Evolutionary conservation across 2,329 filamentous ascomycete genomes (phyloP).

Genomic region (Aspergillus oerlinghausenensis): DNA sequence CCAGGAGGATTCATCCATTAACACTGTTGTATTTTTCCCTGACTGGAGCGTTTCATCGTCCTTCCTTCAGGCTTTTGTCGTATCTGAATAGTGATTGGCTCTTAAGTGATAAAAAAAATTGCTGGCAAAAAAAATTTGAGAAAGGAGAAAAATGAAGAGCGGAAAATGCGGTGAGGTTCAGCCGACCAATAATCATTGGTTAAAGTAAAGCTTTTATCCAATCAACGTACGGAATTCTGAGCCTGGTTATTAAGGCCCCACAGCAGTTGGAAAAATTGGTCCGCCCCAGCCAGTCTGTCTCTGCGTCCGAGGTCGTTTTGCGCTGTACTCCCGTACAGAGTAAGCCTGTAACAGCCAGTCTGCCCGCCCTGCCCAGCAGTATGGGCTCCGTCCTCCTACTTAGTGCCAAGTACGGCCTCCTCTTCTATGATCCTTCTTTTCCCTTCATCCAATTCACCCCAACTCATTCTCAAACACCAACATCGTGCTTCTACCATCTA

Average conservation of each 20-base stretch:
- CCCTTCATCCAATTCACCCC: conserved; percentile 3
- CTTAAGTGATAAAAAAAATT: background rate
- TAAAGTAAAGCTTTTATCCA: conserved; percentile 16
- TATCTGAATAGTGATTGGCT: conserved; percentile 8
- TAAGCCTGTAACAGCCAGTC: conserved; percentile 1
- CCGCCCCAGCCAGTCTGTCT: conserved; percentile 13
- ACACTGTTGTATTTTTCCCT: background rate
- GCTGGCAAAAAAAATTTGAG: conserved; percentile 9
- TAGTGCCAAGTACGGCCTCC: conserved; percentile 1
- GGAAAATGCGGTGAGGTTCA: conserved; percentile 32
- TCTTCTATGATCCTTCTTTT: conserved; percentile 16
- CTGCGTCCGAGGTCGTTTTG: conserved; percentile 10
- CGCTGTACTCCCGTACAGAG: no score
- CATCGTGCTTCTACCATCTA: background rate
- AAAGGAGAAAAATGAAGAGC: conserved; percentile 8
- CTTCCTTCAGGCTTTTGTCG: background rate
- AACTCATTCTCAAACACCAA: background rate
- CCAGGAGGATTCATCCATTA: background rate
- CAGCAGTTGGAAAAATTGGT: conserved; percentile 24
- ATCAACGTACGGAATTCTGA: conserved; percentile 12
- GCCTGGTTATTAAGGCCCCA: conserved; percentile 16
- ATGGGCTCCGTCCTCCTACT: conserved; percentile 6
- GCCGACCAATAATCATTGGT: conserved; percentile 21
- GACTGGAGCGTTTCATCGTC: background rate
- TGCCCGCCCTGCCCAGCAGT: background rate